phyloP scores from a whole-genome alignment of 1,139 yeast genomes.

The Geotrichum citri-aurantii region DNA sequence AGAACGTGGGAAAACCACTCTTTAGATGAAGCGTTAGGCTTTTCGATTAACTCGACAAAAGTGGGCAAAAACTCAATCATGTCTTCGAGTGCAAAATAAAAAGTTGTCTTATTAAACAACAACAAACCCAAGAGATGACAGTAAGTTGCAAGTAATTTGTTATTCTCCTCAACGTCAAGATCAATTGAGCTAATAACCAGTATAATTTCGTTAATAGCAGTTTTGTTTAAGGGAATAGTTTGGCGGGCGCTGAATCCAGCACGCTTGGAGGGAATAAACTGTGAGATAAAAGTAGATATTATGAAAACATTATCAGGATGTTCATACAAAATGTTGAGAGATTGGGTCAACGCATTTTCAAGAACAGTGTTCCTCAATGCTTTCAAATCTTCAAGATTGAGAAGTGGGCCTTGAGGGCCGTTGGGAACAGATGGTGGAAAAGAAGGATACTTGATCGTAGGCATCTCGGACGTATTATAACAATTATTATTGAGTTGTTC shows the following conservation, averaged over 20 bases:
- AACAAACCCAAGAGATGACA: slow-evolving; percentile 47
- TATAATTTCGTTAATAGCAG: slow-evolving; percentile 37
- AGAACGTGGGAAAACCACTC: slow-evolving; percentile 35
- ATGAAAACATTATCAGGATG: slow-evolving; percentile 48
- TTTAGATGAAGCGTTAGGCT: slow-evolving; percentile 21
- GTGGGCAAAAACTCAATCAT: slow-evolving; percentile 38
- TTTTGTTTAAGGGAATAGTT: slow-evolving; percentile 19
- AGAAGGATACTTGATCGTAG: slow-evolving; percentile 12
- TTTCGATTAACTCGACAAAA: slow-evolving; percentile 25
- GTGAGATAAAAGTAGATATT: slow-evolving; percentile 46
- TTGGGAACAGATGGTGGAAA: slow-evolving; percentile 28
- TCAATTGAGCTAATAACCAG: slow-evolving; percentile 37
- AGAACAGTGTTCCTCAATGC: slow-evolving; percentile 36
- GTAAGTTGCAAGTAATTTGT: slow-evolving; percentile 41
- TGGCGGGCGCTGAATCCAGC: background rate
- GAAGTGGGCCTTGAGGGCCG: slow-evolving; percentile 28
- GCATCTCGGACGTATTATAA: background rate
- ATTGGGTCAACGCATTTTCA: slow-evolving; percentile 40
- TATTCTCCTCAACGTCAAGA: slow-evolving; percentile 28
- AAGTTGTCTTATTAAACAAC: slow-evolving; percentile 38
- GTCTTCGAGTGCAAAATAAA: slow-evolving; percentile 39
- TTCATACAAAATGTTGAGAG: slow-evolving; percentile 46
- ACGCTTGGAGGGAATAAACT: slow-evolving; percentile 29
- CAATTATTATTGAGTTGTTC: background rate
- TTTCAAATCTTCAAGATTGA: slow-evolving; percentile 42